Base-by-base conservation (phyloP, 2,329 filamentous ascomycete species). In the Orbilia oligospora region DNA sequence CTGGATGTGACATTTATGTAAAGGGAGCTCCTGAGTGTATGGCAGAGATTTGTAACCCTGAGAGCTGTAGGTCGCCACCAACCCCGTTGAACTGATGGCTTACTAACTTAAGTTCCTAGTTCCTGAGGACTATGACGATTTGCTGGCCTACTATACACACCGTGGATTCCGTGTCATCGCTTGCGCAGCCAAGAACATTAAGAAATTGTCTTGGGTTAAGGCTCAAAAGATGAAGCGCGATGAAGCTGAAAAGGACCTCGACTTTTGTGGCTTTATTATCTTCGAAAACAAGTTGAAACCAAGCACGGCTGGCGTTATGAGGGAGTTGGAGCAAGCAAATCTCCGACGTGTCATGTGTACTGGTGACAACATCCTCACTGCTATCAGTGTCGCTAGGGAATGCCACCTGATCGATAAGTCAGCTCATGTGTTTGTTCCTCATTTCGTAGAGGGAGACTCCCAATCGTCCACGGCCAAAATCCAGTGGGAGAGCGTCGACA, bases 281-380 rank as follows among this genome's bases (percentile, higher is more conserved):
- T 99, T 99, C 82, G 96, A 99, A 85, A 99, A 99, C 86, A 99
- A 99, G 85, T 86, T 99, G 79, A 99, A 99, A 84, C 91, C 93
- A 0, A 94, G 90, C 20, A 97, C 95, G 0, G 88, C 92, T 0
- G 88, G 88, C 0, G 92, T 97, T 38, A 89, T 99, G 27, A 88
- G 92, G 71, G 94, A 98, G 85, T 88, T 99, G 2, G 88, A 90
- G 36, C 87, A 91, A 66, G 95, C 97, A 6, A 92, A 92, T 71
- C 97, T 99, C 81, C 90, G 93, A 41, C 91, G 92, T 30, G 90
- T 97, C 65, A 99, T 99, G 96, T 97, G 97, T 80, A 99, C 96
- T 0, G 96, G 96, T 33, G 96, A 99, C 86, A 99, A 99, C 81
- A 98, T 98, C 80, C 86, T 98, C 69, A 99, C 96, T 9, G 96